Evolutionary conservation across 352 stramenopile genomes (phyloP), one percentile per base, ranked within the genome.

Genomic region (Phytophthora uliginosa): DNA sequence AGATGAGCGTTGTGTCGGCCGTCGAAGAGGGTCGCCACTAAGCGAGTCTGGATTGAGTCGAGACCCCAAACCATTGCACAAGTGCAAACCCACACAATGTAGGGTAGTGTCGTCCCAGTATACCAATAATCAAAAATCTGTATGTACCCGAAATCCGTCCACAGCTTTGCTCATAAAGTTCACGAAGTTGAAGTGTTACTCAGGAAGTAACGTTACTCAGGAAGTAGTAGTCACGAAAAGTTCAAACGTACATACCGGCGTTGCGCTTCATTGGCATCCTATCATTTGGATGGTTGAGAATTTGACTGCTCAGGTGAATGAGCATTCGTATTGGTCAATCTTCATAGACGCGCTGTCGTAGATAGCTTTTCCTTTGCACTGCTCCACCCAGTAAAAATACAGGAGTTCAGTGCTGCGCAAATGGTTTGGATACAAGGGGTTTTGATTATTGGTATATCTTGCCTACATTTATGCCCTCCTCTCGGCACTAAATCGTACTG

Each of bases 371-470:
- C 18, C 20, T 53, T 53, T 53, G 47, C 20, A 28, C 47, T 53
- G n/a, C 7, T 4, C 47, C 47, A 53, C 47, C 47, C 47, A 53
- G 15, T 6, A 53, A 9, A 20, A n/a, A 20, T 17, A 22, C 18
- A 4, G 42, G 18, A 13, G 10, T n/a, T 13, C 36, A 17, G 36
- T 50, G 42, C 17, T 10, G 45, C 45, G 42, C 42, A n/a, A n/a
- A 50, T 6, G 15, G 17, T 12, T 53, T 15, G 47, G 47, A 53
- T 59, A 47, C 53, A 59, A 59, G 17, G 17, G 18, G 31, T 22
- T 59, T 31, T 56, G 50, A 56, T 59, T 45, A 59, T 47, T 58
- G 53, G 26, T 56, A 56, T 56, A 56, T 56, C 24, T 53, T 53
- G 50, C 24, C 50, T 33, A 56, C 50, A 56, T n/a, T 56, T 56